phyloP scores from a whole-genome alignment of 164 flowering plant genomes.

The Vitis labrusca region DNA sequence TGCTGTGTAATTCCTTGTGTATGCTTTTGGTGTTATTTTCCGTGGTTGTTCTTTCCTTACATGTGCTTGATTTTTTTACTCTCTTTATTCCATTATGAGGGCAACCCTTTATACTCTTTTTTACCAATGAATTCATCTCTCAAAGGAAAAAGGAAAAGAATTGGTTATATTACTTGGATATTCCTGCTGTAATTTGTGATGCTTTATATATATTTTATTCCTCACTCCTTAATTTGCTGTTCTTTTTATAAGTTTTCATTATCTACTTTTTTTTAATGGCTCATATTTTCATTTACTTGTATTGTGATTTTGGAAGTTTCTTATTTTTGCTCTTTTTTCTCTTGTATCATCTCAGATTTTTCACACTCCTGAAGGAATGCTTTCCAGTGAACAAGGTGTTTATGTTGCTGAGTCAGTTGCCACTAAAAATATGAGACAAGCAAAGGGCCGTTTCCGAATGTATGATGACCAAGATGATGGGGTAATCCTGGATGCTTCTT shows the following conservation, averaged over 20 bases:
- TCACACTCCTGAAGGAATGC: constrained; percentile 89
- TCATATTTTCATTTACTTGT: neutral
- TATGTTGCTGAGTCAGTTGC: constrained; percentile 85
- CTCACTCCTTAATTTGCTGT: no score
- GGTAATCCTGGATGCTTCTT: constrained; percentile 25
- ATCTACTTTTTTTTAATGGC: neutral
- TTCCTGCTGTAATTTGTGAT: no score
- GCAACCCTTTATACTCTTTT: no score
- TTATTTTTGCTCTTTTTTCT: neutral
- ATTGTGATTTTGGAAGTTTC: neutral
- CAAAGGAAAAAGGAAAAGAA: no score
- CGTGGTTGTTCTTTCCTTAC: no score
- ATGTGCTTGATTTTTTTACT: no score
- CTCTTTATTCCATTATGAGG: no score
- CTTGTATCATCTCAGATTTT: constrained; percentile 58
- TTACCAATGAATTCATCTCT: no score
- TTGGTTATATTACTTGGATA: no score
- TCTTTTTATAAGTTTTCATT: neutral
- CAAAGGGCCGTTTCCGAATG: constrained; percentile 69
- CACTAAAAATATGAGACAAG: constrained; percentile 54
- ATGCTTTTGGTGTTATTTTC: no score
- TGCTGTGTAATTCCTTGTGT: no score
- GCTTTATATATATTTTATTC: no score
- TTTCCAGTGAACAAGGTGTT: constrained; percentile 93
- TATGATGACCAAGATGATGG: constrained; percentile 52